These are phyloP conservation scores for Nigrospora sphaerica DNA, from an alignment of 2,329 filamentous ascomycete species.

Conservation along the genomic window DNA sequence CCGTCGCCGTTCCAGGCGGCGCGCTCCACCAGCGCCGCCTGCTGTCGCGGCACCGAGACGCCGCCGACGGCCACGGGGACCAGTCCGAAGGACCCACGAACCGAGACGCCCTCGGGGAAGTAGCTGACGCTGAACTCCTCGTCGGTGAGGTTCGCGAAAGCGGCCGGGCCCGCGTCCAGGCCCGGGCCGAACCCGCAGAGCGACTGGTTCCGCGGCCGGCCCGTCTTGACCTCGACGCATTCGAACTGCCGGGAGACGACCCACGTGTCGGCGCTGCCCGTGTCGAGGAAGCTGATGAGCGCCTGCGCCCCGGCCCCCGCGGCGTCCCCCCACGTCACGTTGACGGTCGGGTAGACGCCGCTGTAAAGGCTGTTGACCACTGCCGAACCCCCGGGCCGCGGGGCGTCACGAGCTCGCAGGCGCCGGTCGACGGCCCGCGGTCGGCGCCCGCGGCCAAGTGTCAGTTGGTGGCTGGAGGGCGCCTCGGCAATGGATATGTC, in stretches of 20 bases:
- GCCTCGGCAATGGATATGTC: constrained; percentile 3
- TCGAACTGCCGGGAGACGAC: constrained; percentile 1
- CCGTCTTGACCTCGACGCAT: constrained; percentile 3
- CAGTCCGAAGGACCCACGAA: constrained; percentile 1
- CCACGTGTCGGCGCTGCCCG: constrained; percentile 3
- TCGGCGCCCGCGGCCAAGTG: background rate
- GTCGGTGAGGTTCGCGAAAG: constrained; percentile 4
- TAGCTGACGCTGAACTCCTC: constrained; percentile 6
- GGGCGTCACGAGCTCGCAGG: background rate
- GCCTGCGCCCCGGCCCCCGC: constrained; percentile 5
- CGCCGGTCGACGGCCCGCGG: background rate
- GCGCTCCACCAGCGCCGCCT: constrained; percentile 1
- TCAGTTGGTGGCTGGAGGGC: background rate
- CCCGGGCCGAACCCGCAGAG: constrained; percentile 10
- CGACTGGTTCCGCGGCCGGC: constrained; percentile 4
- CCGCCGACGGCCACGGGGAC: constrained; percentile 2
- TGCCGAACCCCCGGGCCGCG: constrained; percentile 1
- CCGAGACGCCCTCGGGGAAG: constrained; percentile 5
- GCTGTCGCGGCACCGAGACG: constrained; percentile 1
- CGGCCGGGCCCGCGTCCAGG: constrained; percentile 5
- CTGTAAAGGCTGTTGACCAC: constrained; percentile 9
- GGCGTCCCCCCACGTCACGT: constrained; percentile 11
- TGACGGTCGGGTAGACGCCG: constrained; percentile 10
- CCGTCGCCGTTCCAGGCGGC: constrained; percentile 4
- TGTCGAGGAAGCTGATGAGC: constrained; percentile 10